phyloP scores from a whole-genome alignment of 495 filamentous ascomycete species.

The Penicillium subrubescens region DNA sequence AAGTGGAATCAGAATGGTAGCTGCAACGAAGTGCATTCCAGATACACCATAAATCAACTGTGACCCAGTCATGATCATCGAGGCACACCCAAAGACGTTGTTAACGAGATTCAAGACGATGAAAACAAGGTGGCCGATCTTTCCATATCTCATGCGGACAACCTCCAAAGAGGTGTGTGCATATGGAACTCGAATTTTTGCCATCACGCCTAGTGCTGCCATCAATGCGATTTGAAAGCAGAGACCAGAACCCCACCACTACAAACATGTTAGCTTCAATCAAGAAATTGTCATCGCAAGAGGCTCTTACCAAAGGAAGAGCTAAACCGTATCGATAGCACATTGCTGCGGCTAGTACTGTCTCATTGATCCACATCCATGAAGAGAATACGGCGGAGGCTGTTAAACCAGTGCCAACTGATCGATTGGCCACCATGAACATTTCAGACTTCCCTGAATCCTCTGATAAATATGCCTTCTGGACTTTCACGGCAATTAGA shows the following conservation, averaged over 20 bases:
- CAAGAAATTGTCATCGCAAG: not conserved
- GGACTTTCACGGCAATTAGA: constrained; percentile 42
- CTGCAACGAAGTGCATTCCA: constrained; percentile 46
- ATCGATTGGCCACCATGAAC: constrained; percentile 56
- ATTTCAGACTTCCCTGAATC: constrained; percentile 52
- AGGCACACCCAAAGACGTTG: constrained; percentile 52
- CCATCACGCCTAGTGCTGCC: constrained; percentile 42
- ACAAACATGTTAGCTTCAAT: constrained; percentile 10
- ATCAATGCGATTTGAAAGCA: constrained; percentile 46
- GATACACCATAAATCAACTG: constrained; percentile 41
- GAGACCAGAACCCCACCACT: constrained; percentile 46
- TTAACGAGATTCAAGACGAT: constrained; percentile 53
- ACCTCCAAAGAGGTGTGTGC: constrained; percentile 59
- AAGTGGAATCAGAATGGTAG: constrained; percentile 47
- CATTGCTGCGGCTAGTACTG: constrained; percentile 40
- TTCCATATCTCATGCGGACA: constrained; percentile 55
- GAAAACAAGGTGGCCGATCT: constrained; percentile 51
- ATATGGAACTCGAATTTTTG: constrained; percentile 53
- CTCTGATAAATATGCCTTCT: constrained; percentile 45
- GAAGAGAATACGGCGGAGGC: constrained; percentile 51
- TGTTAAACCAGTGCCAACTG: constrained; percentile 50
- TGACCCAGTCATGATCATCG: constrained; percentile 42
- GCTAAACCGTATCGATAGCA: constrained; percentile 44
- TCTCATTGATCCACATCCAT: constrained; percentile 55
- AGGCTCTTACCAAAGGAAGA: constrained; percentile 33